These are phyloP conservation scores for Gracilaria vermiculophylla DNA, from an alignment of 23 red algal genomes.

Conservation along the genomic window DNA sequence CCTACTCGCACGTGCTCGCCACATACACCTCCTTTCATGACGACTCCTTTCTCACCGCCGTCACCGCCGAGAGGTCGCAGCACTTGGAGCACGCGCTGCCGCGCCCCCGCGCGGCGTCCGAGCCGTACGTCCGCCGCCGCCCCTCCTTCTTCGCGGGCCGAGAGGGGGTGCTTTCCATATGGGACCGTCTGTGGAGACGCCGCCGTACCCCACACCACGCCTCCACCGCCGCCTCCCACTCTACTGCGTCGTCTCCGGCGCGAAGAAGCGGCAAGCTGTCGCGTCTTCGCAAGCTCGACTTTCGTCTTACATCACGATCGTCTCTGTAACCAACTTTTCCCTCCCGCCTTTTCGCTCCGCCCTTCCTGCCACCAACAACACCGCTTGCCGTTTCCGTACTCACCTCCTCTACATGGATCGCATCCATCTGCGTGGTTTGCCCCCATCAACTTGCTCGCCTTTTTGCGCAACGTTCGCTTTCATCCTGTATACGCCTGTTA, in stretches of 20 bases:
- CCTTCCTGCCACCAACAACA: neutral
- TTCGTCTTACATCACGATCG: conserved; percentile 17
- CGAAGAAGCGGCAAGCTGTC: conserved; percentile 20
- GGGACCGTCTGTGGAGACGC: conserved; percentile 25
- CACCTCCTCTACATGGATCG: neutral
- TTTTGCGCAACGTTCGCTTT: neutral
- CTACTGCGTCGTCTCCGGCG: neutral
- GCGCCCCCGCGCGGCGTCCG: conserved; percentile 3
- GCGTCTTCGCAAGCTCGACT: conserved; percentile 8
- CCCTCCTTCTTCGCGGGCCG: neutral
- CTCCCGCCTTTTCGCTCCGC: neutral
- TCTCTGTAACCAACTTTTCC: conserved; percentile 2
- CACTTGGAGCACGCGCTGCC: neutral
- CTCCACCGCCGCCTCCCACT: neutral
- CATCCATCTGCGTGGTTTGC: neutral
- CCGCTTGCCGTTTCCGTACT: neutral
- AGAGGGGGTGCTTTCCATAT: conserved; percentile 18
- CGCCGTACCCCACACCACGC: neutral
- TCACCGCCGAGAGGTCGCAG: neutral
- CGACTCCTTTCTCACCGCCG: conserved; percentile 4
- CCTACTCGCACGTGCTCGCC: neutral
- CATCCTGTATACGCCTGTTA: neutral
- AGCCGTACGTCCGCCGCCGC: neutral
- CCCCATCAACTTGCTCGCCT: neutral
- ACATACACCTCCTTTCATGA: conserved; percentile 8